Conservation (phyloP, 306 rosid species). For the Herpetospermum pedunculosum region DNA sequence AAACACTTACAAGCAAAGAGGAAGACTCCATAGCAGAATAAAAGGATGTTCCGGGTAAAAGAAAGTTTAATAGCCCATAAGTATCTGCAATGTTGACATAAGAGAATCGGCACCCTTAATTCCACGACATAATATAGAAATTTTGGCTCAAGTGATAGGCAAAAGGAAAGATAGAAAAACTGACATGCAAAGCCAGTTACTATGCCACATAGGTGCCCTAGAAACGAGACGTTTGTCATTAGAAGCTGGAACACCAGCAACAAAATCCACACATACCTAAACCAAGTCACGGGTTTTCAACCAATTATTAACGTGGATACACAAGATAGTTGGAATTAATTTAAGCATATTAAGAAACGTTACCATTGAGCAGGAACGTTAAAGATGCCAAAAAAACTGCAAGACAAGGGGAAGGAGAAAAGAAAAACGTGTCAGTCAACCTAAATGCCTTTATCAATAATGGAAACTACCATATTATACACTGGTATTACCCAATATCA, state of each 20-base stretch:
- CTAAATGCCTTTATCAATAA: neutral
- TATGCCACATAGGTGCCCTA: conserved; percentile 98
- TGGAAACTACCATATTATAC: neutral
- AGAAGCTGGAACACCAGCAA: conserved; percentile 93
- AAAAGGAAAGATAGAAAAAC: conserved; percentile 21
- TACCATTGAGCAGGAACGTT: conserved; percentile 92
- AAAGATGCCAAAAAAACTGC: conserved; percentile 95
- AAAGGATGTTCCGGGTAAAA: conserved; percentile 72
- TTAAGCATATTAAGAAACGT: conserved; percentile 11
- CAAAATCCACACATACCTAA: conserved; percentile 87
- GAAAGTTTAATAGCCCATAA: conserved; percentile 72
- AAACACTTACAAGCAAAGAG: conserved; percentile 68
- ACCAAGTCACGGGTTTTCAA: conserved; percentile 19
- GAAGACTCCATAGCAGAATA: conserved; percentile 77
- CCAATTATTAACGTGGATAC: neutral
- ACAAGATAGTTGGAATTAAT: conserved; percentile 4
- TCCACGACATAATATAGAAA: neutral
- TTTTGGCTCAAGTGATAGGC: neutral
- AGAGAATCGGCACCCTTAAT: conserved; percentile 7
- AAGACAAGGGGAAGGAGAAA: neutral
- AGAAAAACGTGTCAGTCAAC: conserved; percentile 7
- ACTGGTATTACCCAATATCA: neutral
- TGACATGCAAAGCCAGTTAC: conserved; percentile 94
- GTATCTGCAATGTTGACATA: conserved; percentile 54
- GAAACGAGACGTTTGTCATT: conserved; percentile 79